Conservation (phyloP, 192 early-diverging fungal species). For the Backusella luteola region DNA sequence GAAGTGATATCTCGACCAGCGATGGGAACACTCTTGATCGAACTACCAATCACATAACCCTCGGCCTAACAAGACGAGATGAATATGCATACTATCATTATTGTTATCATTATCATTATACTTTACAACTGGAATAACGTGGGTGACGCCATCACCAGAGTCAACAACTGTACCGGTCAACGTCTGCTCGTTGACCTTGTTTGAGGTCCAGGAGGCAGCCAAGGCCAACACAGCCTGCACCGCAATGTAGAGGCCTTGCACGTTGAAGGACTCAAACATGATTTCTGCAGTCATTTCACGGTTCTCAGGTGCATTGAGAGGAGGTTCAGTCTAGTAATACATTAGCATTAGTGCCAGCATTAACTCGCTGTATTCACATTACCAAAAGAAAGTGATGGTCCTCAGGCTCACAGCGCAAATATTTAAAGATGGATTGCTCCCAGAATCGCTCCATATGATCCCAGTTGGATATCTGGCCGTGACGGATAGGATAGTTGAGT, state of each 20-base stretch:
- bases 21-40: conserved; percentile 99
- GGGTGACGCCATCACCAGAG: conserved; percentile 97
- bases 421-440: conserved; percentile 98
- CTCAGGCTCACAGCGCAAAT: conserved; percentile 97
- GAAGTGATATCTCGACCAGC: conserved; percentile 97
- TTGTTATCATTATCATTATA: not conserved
- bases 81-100: no score
- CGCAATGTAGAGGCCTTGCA: conserved; percentile 96
- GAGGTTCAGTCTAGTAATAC: conserved; percentile 85
- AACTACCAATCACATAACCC: conserved; percentile 96
- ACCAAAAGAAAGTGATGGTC: conserved; percentile 96
- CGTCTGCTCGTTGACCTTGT: conserved; percentile 79
- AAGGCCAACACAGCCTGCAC: conserved; percentile 99
- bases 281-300: conserved; percentile 99
- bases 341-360: no score
- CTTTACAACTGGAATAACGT: conserved; percentile 94
- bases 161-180: conserved; percentile 99
- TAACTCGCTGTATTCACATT: conserved; percentile 5
- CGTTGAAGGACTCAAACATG: conserved; percentile 99
- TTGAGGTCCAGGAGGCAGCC: conserved; percentile 92
- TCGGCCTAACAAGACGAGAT: conserved; percentile 64
- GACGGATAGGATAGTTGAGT: conserved; percentile 90
- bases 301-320: conserved; percentile 97
- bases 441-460: conserved; percentile 99
- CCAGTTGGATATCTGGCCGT: conserved; percentile 99